These are phyloP conservation scores for Acanthamoeba triangularis DNA, from an alignment of 208 protist species.

Conservation along the genomic window DNA sequence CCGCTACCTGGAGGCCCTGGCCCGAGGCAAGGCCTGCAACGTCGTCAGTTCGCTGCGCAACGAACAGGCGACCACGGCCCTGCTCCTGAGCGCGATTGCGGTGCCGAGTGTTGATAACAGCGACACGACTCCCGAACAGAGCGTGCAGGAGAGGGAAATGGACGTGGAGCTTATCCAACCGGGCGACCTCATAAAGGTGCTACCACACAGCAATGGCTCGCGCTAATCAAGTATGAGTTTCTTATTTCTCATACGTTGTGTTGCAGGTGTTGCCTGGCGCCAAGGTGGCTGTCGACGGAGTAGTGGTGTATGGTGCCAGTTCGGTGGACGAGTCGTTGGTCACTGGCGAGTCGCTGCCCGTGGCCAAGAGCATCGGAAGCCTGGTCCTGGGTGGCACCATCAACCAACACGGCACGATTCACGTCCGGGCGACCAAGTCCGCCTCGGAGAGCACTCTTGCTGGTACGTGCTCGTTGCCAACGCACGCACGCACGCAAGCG, in stretches of 20 bases:
- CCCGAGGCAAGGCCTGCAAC: conserved; percentile 95
- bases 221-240: neutral
- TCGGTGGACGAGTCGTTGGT: conserved; percentile 97
- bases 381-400: conserved; percentile 87
- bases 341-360: conserved; percentile 94
- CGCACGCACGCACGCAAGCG: too few relatives aligned
- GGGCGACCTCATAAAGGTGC: conserved; percentile 92
- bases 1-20: conserved; percentile 96
- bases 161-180: conserved; percentile 85
- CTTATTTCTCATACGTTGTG: neutral
- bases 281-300: conserved; percentile 96
- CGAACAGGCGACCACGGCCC: conserved; percentile 89
- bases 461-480: conserved; percentile 84
- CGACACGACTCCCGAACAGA: conserved; percentile 52
- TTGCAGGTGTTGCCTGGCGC: conserved; percentile 92
- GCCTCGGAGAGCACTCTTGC: conserved; percentile 42
- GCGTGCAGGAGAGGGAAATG: conserved; percentile 84
- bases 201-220: neutral
- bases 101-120: too few relatives aligned
- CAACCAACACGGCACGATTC: conserved; percentile 80
- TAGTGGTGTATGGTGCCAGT: conserved; percentile 91
- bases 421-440: neutral
- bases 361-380: conserved; percentile 21
- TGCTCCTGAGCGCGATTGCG: conserved; percentile 82
- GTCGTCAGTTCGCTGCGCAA: conserved; percentile 94